These are phyloP conservation scores for Blastocystis sp. DNA, from an alignment of 352 stramenopile genomes.

Conservation along the genomic window DNA sequence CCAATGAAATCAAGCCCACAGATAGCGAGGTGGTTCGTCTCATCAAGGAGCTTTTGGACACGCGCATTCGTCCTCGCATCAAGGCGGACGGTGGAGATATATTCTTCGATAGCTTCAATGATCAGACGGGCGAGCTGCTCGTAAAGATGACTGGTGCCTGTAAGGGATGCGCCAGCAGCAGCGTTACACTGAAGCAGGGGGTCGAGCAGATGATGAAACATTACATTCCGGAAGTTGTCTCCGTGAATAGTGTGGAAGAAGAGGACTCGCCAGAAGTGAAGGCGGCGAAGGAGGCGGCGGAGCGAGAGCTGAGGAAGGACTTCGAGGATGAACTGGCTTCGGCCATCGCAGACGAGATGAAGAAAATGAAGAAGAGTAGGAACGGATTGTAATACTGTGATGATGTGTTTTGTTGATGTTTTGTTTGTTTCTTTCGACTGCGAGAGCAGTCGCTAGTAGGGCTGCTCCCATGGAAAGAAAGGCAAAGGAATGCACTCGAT, in stretches of 20 bases:
- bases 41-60: slow-evolving; percentile 99
- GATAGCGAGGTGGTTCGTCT: slow-evolving; percentile 96
- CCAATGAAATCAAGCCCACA: slow-evolving; percentile 81
- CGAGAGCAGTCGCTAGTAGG: too few relatives aligned
- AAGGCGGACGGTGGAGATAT: slow-evolving; percentile 98
- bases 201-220: slow-evolving; percentile 99
- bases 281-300: slow-evolving; percentile 30
- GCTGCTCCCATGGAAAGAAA: too few relatives aligned
- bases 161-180: slow-evolving; percentile 89
- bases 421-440: not conserved
- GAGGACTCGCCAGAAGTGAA: slow-evolving; percentile 6
- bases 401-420: slow-evolving; percentile 11
- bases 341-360: slow-evolving; percentile 54
- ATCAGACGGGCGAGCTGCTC: slow-evolving; percentile 79
- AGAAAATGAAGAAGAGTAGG: slow-evolving; percentile 61
- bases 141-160: slow-evolving; percentile 83
- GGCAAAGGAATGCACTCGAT: too few relatives aligned
- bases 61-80: slow-evolving; percentile 92
- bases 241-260: slow-evolving; percentile 1
- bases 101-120: slow-evolving; percentile 91
- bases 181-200: slow-evolving; percentile 95
- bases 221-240: slow-evolving; percentile 94
- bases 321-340: slow-evolving; percentile 51
- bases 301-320: slow-evolving; percentile 38
- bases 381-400: not conserved